phyloP scores from a whole-genome alignment of 2,329 filamentous ascomycete species.

The Pyricularia pennisetigena region DNA sequence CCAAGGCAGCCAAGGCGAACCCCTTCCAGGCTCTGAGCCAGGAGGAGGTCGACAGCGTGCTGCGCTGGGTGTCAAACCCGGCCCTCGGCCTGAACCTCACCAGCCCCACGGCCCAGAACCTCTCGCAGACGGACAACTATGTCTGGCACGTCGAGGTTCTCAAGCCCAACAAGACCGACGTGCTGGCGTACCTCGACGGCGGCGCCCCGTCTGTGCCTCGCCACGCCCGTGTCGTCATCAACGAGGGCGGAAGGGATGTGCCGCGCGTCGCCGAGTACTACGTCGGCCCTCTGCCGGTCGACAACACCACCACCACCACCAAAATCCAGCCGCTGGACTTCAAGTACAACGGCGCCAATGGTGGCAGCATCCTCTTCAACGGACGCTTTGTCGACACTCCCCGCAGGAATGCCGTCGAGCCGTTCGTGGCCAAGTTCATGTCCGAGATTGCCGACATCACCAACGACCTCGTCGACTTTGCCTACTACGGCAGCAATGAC shows the following conservation, averaged over 20 bases:
- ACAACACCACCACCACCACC: constrained; percentile 22
- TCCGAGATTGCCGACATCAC: constrained; percentile 28
- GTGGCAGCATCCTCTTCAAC: constrained; percentile 10
- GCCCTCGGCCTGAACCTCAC: not conserved
- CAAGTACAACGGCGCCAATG: constrained; percentile 30
- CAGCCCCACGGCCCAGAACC: not conserved
- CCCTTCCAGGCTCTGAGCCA: not conserved
- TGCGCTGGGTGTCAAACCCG: not conserved
- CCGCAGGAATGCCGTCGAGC: constrained; percentile 20
- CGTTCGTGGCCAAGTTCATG: constrained; percentile 24
- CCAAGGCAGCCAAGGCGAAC: not conserved
- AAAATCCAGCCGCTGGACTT: constrained; percentile 27
- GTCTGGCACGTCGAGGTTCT: constrained; percentile 28
- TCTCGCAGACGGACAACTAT: not conserved
- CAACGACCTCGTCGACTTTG: constrained; percentile 23
- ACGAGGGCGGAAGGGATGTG: constrained; percentile 28
- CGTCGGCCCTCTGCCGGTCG: constrained; percentile 37
- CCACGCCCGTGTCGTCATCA: constrained; percentile 36
- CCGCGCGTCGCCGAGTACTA: constrained; percentile 37
- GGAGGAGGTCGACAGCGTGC: not conserved
- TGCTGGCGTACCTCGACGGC: constrained; percentile 31
- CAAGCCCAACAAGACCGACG: constrained; percentile 35
- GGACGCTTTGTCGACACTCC: constrained; percentile 21
- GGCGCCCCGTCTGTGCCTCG: constrained; percentile 22
- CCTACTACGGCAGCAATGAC: constrained; percentile 20